Conservation (phyloP, 2,329 filamentous ascomycete species). For the Penicillium janthinellum region DNA sequence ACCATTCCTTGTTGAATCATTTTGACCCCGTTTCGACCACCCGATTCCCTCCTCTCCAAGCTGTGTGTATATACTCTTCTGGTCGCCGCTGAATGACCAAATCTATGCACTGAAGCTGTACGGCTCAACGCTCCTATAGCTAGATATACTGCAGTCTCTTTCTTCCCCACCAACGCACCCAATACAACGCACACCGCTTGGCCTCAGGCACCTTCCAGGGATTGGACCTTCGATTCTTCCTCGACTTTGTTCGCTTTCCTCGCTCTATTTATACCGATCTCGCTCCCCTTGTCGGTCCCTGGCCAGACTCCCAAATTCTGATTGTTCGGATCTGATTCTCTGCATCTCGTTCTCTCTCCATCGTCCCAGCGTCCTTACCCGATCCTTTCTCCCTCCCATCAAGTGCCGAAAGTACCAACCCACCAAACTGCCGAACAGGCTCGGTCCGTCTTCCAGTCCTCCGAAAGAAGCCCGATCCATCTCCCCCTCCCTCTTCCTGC, state of each 20-base stretch:
- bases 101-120: neutral
- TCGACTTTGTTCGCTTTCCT: no score
- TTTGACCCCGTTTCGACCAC: neutral
- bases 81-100: neutral
- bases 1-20: constrained; percentile 3
- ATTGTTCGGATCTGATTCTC: neutral
- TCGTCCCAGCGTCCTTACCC: neutral
- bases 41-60: neutral
- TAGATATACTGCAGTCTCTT: neutral
- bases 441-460: neutral
- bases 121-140: neutral
- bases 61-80: neutral
- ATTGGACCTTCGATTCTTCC: neutral
- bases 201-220: constrained; percentile 15
- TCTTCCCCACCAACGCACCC: neutral
- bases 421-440: constrained; percentile 1
- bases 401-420: neutral
- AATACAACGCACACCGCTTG: neutral
- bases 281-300: constrained; percentile 6
- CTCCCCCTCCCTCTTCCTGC: constrained; percentile 6
- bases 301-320: constrained; percentile 3
- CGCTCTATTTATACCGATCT: constrained; percentile 8
- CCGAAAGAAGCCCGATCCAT: neutral
- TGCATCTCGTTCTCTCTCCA: neutral
- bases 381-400: neutral